Evolutionary conservation across 2,329 filamentous ascomycete genomes (phyloP).

Genomic region (Aspergillus pseudoglaucus): DNA sequence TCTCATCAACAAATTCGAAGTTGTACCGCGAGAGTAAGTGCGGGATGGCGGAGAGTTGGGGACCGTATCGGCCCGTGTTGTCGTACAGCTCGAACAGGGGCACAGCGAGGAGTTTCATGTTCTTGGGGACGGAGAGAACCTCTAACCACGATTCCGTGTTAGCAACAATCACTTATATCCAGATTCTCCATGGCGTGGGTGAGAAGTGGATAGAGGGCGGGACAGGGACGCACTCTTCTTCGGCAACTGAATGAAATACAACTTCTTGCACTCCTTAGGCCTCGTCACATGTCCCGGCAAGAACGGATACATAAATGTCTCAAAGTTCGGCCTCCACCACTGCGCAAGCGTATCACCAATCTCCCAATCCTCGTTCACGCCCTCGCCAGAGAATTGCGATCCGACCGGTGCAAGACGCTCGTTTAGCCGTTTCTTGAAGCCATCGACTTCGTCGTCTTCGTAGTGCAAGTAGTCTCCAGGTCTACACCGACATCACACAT

Average conservation of each 20-base stretch:
- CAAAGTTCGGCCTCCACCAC: constrained; percentile 99
- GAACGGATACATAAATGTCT: constrained; percentile 99
- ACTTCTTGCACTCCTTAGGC: constrained; percentile 98
- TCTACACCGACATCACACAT: constrained; percentile 27
- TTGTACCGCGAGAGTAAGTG: constrained; percentile 93
- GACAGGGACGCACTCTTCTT: constrained; percentile 66
- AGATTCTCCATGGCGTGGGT: background rate
- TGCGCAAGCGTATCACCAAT: constrained; percentile 91
- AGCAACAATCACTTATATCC: background rate
- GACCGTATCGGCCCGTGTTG: constrained; percentile 89
- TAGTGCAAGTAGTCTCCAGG: constrained; percentile 90
- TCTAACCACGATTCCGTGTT: constrained; percentile 47
- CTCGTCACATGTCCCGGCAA: constrained; percentile 91
- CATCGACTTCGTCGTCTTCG: constrained; percentile 79
- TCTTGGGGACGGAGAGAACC: constrained; percentile 93
- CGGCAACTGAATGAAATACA: constrained; percentile 93
- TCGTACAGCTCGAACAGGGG: constrained; percentile 97
- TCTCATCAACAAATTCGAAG: constrained; percentile 94
- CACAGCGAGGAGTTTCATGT: constrained; percentile 98
- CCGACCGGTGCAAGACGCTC: constrained; percentile 91
- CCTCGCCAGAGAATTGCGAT: constrained; percentile 70
- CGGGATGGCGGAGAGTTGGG: constrained; percentile 91
- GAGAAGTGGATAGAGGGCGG: background rate
- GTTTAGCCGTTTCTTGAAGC: constrained; percentile 91
- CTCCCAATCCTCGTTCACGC: constrained; percentile 88